A percentile compares a stretch with the other conserved stretches of the same genome.
phyloP scores from a whole-genome alignment of 805 yeast species.

The Candida tammaniensis region DNA sequence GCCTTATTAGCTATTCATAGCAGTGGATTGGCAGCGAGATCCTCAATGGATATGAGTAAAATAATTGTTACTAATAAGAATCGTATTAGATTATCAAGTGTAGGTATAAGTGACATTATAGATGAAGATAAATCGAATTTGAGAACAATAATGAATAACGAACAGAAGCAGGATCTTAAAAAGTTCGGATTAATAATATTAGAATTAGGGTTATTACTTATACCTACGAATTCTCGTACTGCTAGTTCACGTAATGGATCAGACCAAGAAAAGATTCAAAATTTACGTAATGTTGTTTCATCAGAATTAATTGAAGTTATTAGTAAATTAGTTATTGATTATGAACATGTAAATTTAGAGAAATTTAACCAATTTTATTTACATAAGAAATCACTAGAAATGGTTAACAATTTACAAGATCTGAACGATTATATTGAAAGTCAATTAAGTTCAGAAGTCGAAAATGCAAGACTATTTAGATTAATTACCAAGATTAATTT shows the following conservation, averaged over 20 bases:
- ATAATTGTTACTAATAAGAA: slow-evolving; percentile 71
- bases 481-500: slow-evolving; percentile 78
- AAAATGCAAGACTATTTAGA: slow-evolving; percentile 84
- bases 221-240: slow-evolving; percentile 19
- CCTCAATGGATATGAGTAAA: slow-evolving; percentile 59
- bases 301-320: slow-evolving; percentile 46
- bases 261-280: slow-evolving; percentile 14
- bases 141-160: slow-evolving; percentile 12
- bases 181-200: slow-evolving; percentile 59
- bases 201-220: slow-evolving; percentile 46
- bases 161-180: slow-evolving; percentile 55
- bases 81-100: slow-evolving; percentile 66
- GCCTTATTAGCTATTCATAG: slow-evolving; percentile 69
- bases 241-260: slow-evolving; percentile 4
- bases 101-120: slow-evolving; percentile 71
- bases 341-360: slow-evolving; percentile 20
- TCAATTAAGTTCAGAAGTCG: slow-evolving; percentile 68
- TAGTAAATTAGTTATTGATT: slow-evolving; percentile 24
- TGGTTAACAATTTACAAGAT: slow-evolving; percentile 51
- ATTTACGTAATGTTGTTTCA: slow-evolving; percentile 27
- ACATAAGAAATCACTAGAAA: slow-evolving; percentile 21
- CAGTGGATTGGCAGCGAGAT: slow-evolving; percentile 59
- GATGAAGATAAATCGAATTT: slow-evolving; percentile 18
- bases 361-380: slow-evolving; percentile 24
- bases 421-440: slow-evolving; percentile 59